Evolutionary conservation across 257 asterid species (phyloP).

Genomic region (Jacaranda mimosifolia): DNA sequence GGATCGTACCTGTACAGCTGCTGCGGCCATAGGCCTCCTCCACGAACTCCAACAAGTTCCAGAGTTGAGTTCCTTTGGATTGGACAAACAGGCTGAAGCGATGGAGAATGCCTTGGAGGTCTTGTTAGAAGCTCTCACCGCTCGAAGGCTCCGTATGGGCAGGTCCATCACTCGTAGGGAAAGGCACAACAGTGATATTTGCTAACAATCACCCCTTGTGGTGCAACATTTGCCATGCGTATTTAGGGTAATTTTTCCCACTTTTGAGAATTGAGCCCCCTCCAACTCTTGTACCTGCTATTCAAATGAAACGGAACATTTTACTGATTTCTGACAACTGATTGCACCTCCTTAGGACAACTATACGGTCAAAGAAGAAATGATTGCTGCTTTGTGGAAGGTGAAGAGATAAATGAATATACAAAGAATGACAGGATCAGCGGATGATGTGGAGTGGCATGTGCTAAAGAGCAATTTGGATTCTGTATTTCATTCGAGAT

Average conservation of each 20-base stretch:
- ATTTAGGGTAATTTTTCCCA: neutral
- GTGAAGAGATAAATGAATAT: neutral
- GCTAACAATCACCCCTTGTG: slow-evolving; percentile 40
- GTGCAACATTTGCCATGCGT: neutral
- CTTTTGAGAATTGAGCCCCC: slow-evolving; percentile 18
- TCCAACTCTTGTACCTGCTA: neutral
- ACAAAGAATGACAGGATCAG: too few relatives aligned
- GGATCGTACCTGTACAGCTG: slow-evolving; percentile 99
- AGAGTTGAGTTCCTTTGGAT: slow-evolving; percentile 55
- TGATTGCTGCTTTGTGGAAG: neutral
- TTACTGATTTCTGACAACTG: slow-evolving; percentile 19
- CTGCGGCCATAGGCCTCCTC: slow-evolving; percentile 91
- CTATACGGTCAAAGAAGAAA: neutral
- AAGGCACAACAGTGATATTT: slow-evolving; percentile 61
- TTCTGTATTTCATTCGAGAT: too few relatives aligned
- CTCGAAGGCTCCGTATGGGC: slow-evolving; percentile 81
- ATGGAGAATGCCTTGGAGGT: slow-evolving; percentile 66
- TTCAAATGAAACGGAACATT: neutral
- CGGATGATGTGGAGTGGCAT: too few relatives aligned
- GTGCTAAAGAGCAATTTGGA: too few relatives aligned
- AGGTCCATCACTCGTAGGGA: slow-evolving; percentile 68
- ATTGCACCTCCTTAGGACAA: neutral
- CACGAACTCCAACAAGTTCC: slow-evolving; percentile 74
- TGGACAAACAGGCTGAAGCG: slow-evolving; percentile 73
- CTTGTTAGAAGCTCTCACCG: slow-evolving; percentile 73